Evolutionary conservation across 2,329 filamentous ascomycete species (phyloP).

Genomic region (Paraconiothyrium sp.): DNA sequence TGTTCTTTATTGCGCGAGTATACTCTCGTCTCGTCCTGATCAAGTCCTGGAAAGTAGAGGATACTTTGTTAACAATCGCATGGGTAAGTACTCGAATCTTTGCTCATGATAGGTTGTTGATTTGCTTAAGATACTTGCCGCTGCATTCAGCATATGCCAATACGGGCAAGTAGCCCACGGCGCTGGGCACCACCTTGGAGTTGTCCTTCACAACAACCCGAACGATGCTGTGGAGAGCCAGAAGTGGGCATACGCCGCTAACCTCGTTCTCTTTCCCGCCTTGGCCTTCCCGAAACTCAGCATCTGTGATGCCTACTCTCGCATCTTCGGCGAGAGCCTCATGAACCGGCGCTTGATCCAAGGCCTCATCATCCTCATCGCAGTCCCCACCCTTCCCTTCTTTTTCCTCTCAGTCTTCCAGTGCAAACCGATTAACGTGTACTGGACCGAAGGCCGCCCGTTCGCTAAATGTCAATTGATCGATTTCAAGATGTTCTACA

Average conservation of each 20-base stretch:
- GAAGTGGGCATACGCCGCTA: conserved; percentile 31
- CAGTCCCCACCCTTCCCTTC: conserved; percentile 27
- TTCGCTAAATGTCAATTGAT: conserved; percentile 22
- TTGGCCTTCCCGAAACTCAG: conserved; percentile 33
- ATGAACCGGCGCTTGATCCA: conserved; percentile 28
- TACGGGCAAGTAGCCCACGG: conserved; percentile 33
- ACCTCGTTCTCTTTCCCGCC: conserved; percentile 27
- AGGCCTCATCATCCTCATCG: conserved; percentile 20
- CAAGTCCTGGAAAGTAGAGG: conserved; percentile 30
- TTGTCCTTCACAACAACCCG: conserved; percentile 9
- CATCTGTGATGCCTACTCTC: conserved; percentile 33
- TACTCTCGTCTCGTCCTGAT: conserved; percentile 30
- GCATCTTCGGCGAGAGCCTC: conserved; percentile 30
- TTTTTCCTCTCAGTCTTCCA: conserved; percentile 26
- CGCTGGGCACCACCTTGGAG: conserved; percentile 26
- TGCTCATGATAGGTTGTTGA: neutral
- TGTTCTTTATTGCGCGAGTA: conserved; percentile 30
- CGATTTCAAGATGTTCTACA: conserved; percentile 22
- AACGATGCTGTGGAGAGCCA: conserved; percentile 23
- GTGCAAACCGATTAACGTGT: conserved; percentile 31
- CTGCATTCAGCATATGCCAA: conserved; percentile 30
- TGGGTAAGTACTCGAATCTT: conserved; percentile 26
- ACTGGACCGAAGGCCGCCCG: conserved; percentile 33
- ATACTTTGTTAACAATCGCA: conserved; percentile 25
- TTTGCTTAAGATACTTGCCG: conserved; percentile 22